These are phyloP conservation scores for Kwoniella botswanensis DNA, from an alignment of 768 basidiomycete species.

Conservation along the genomic window DNA sequence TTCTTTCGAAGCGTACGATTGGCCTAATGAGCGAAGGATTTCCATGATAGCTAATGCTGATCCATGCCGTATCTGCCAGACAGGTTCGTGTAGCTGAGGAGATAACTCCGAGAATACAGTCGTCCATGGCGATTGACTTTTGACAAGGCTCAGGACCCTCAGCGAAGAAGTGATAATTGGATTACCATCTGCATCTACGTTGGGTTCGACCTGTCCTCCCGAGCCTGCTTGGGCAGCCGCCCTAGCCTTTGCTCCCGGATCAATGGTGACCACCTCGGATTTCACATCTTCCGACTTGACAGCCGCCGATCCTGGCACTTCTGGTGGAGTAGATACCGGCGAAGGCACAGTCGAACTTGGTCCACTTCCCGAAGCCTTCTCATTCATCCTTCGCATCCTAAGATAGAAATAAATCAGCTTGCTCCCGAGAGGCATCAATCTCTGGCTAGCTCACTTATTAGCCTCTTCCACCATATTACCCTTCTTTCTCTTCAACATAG, in stretches of 20 bases:
- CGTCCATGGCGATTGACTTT: slow-evolving; percentile 51
- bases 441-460: slow-evolving; percentile 45
- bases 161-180: slow-evolving; percentile 24
- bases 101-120: slow-evolving; percentile 78
- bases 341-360: slow-evolving; percentile 23
- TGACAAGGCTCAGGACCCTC: slow-evolving; percentile 21
- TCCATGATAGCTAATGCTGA: slow-evolving; percentile 89
- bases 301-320: slow-evolving; percentile 13
- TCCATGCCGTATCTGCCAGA: slow-evolving; percentile 95
- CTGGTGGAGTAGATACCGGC: slow-evolving; percentile 30
- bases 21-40: slow-evolving; percentile 62
- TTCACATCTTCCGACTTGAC: slow-evolving; percentile 17
- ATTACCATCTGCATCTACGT: slow-evolving; percentile 46
- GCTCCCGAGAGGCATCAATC: background rate
- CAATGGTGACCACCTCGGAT: slow-evolving; percentile 48
- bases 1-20: slow-evolving; percentile 8
- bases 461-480: slow-evolving; percentile 69
- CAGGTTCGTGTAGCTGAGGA: slow-evolving; percentile 76
- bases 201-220: slow-evolving; percentile 49
- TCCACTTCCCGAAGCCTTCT: slow-evolving; percentile 18
- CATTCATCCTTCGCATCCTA: slow-evolving; percentile 47
- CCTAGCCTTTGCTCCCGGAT: slow-evolving; percentile 59
- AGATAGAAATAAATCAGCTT: slow-evolving; percentile 3
- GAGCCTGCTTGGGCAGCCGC: slow-evolving; percentile 35
- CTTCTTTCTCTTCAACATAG: slow-evolving; percentile 91